These are phyloP conservation scores for Hypomontagnella submonticulosa DNA, from an alignment of 495 filamentous ascomycete genomes.

Conservation along the genomic window DNA sequence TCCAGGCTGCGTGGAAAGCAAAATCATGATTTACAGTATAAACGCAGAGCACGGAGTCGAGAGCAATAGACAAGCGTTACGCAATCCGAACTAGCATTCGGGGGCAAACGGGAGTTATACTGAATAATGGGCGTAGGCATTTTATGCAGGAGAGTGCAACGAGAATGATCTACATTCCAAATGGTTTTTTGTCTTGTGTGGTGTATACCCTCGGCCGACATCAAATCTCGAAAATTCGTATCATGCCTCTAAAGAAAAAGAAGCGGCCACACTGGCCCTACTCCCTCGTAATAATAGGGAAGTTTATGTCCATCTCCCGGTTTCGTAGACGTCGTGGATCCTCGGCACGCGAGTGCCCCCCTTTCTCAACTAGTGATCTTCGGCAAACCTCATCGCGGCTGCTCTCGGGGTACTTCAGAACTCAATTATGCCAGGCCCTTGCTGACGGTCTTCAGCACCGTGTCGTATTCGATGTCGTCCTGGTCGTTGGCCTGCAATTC, in stretches of 20 bases:
- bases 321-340: slow-evolving; percentile 44
- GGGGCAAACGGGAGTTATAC: slow-evolving; percentile 12
- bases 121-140: slow-evolving; percentile 36
- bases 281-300: slow-evolving; percentile 32
- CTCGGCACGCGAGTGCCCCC: slow-evolving; percentile 41
- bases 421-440: slow-evolving; percentile 68
- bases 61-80: slow-evolving; percentile 1
- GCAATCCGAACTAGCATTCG: slow-evolving; percentile 7
- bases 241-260: slow-evolving; percentile 42
- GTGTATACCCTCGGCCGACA: slow-evolving; percentile 48
- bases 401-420: slow-evolving; percentile 18
- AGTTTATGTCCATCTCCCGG: slow-evolving; percentile 39
- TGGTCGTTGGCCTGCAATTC: slow-evolving; percentile 95
- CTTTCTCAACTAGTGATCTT: slow-evolving; percentile 30
- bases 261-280: slow-evolving; percentile 42
- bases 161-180: slow-evolving; percentile 45
- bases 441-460: slow-evolving; percentile 80
- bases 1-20: slow-evolving; percentile 74
- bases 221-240: slow-evolving; percentile 46
- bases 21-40: slow-evolving; percentile 38
- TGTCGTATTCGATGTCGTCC: slow-evolving; percentile 87
- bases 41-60: not conserved
- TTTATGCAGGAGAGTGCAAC: slow-evolving; percentile 24
- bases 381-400: slow-evolving; percentile 24
- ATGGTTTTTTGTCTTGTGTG: slow-evolving; percentile 41